Base-by-base conservation (phyloP, 1,284 basidiomycete genomes). In the Trichosporon ovoides region DNA sequence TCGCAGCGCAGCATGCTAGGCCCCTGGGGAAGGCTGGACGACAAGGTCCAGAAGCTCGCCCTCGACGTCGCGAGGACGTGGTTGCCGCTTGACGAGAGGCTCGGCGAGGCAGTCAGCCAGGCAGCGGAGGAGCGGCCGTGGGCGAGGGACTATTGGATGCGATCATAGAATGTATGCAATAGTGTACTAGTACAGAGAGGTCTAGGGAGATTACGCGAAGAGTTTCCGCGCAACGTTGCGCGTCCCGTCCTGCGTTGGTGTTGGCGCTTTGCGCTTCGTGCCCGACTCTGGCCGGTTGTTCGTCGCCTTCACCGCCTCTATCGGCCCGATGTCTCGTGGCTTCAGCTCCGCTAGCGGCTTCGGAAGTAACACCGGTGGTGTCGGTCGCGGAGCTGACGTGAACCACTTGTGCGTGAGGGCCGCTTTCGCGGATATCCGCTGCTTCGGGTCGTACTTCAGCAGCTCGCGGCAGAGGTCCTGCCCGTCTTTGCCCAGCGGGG, bases 401-500 rank as follows among this genome's bases (percentile, higher is more conserved):
- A 78, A 78, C 65, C 72, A 78, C 19, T 62, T 62, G 60, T 78
- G 76, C 43, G 71, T 59, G 1, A 78, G 65, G 12, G 75, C 74
- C 66, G 89, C 84, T 76, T 81, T 82, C n/a, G 93, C 90, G 46
- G 83, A 82, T 54, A 93, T 86, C 3, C 96, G 86, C 68, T 84
- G 85, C 35, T 84, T 81, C 7, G 96, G 96, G 69, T 98, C 92
- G 70, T 89, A 97, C 7, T 83, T 80, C 16, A 99, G 80, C 67
- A 90, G 87, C 70, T 85, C 86, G 59, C 80, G 81, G 36, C 97
- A 82, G 12, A 98, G 81, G 66, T 92, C 93, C 38, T 98, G 81
- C 0, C 91, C 86, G 64, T 96, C 92, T 5, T 85, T 82, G 43
- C 86, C 91, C 0, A 94, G 91, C 1, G 94, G 94, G 0, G 90